Evolutionary conservation across 169 alveolate genomes (phyloP).

Genomic region (Plasmodium cynomolgi): DNA sequence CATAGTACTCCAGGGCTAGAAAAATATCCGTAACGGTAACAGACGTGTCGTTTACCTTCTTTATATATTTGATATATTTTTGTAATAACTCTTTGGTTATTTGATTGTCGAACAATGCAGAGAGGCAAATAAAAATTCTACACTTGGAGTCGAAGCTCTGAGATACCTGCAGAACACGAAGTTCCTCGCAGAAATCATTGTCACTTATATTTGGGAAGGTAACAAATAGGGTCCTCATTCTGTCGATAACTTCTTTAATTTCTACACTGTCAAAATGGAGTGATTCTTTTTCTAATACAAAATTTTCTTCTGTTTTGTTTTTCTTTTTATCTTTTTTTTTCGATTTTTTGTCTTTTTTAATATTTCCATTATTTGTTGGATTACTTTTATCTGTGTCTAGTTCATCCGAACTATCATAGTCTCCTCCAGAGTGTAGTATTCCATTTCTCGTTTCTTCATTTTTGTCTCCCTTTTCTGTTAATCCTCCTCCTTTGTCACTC

Average conservation of each 20-base stretch:
- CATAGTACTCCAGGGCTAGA: constrained; percentile 84
- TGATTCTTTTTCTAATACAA: constrained; percentile 77
- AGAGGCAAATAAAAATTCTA: constrained; percentile 83
- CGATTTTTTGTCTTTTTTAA: constrained; percentile 38
- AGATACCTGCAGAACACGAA: constrained; percentile 92
- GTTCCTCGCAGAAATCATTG: constrained; percentile 88
- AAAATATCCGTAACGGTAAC: constrained; percentile 85
- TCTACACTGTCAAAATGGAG: constrained; percentile 85
- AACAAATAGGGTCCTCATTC: constrained; percentile 80
- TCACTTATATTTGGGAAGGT: constrained; percentile 77
- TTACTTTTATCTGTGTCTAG: constrained; percentile 48
- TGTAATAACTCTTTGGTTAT: constrained; percentile 77
- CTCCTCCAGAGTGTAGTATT: constrained; percentile 74
- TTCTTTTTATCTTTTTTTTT: constrained; percentile 40
- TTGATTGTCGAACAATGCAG: constrained; percentile 81
- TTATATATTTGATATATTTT: constrained; percentile 78
- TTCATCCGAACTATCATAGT: constrained; percentile 21
- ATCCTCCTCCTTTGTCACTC: constrained; percentile 64
- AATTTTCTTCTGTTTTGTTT: constrained; percentile 66
- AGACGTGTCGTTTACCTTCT: constrained; percentile 82
- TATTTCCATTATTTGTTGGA: constrained; percentile 47
- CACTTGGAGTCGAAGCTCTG: constrained; percentile 90
- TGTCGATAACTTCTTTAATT: constrained; percentile 86
- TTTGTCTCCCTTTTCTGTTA: constrained; percentile 31
- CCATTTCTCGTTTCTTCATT: constrained; percentile 76